These are phyloP conservation scores for Bretschneidera sinensis DNA, from an alignment of 345 rosid genomes.

Conservation along the genomic window DNA sequence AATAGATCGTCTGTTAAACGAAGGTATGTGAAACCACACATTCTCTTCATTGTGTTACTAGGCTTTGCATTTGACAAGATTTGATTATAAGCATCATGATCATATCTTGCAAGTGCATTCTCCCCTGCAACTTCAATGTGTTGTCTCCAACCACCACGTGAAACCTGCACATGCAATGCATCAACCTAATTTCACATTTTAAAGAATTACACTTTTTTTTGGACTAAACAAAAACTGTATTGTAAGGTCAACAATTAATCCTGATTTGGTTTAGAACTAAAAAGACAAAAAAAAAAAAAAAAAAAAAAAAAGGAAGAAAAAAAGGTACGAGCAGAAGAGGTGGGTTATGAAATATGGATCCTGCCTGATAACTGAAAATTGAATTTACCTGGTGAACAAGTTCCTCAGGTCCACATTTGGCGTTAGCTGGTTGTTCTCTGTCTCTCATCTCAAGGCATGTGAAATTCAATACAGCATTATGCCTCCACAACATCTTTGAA, in stretches of 20 bases:
- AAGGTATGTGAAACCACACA: constrained; percentile 73
- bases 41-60: constrained; percentile 53
- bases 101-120: constrained; percentile 74
- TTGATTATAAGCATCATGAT: constrained; percentile 60
- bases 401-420: constrained; percentile 75
- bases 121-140: constrained; percentile 77
- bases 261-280: too few relatives aligned
- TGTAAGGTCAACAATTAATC: too few relatives aligned
- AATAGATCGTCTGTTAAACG: constrained; percentile 51
- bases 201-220: too few relatives aligned
- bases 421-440: constrained; percentile 49
- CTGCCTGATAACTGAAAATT: too few relatives aligned
- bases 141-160: constrained; percentile 76
- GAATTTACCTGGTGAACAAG: constrained; percentile 70
- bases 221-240: too few relatives aligned
- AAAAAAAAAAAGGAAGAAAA: too few relatives aligned
- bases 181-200: too few relatives aligned
- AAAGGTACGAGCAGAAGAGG: too few relatives aligned
- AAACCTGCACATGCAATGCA: constrained; percentile 43
- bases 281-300: too few relatives aligned
- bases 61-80: constrained; percentile 78
- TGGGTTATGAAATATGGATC: too few relatives aligned
- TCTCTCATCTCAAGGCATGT: constrained; percentile 85
- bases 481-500: constrained; percentile 67
- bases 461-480: constrained; percentile 60